A percentile compares a stretch with the other conserved stretches of the same genome.
These are phyloP conservation scores for Xylariaceae sp. DNA, from an alignment of 2,329 filamentous ascomycete genomes.

Conservation along the genomic window DNA sequence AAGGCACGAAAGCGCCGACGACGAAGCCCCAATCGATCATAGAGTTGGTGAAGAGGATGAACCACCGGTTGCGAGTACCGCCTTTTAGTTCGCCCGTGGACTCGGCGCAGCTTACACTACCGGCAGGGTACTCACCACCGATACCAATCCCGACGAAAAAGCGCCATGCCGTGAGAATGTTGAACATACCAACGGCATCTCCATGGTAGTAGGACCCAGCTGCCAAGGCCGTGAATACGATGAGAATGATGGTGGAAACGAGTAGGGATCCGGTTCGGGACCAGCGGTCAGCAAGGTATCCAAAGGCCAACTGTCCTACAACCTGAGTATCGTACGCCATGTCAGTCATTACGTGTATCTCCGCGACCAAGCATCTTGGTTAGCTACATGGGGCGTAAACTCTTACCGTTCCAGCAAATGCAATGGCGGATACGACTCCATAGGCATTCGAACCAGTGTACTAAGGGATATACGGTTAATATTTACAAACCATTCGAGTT, in stretches of 20 bases:
- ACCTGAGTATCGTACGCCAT: conserved; percentile 37
- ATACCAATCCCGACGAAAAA: conserved; percentile 83
- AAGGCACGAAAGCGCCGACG: conserved; percentile 71
- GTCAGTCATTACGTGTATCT: too few relatives aligned
- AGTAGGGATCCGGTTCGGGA: conserved; percentile 80
- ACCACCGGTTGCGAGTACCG: conserved; percentile 85
- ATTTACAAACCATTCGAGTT: too few relatives aligned
- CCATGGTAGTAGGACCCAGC: conserved; percentile 74
- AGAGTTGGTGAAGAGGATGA: conserved; percentile 83
- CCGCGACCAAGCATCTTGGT: too few relatives aligned
- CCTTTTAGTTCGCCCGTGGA: conserved; percentile 75
- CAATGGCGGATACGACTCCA: conserved; percentile 74
- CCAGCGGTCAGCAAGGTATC: conserved; percentile 77
- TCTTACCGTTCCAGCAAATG: conserved; percentile 69
- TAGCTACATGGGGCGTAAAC: background rate
- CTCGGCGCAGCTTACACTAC: conserved; percentile 79
- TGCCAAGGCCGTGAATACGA: conserved; percentile 77
- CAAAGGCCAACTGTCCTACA: conserved; percentile 75
- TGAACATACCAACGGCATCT: conserved; percentile 66
- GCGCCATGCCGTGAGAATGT: conserved; percentile 74
- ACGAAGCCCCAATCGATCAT: conserved; percentile 85
- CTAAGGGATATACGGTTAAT: too few relatives aligned
- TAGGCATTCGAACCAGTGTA: conserved; percentile 67
- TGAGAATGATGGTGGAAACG: conserved; percentile 75
- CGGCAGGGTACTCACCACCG: conserved; percentile 76